A percentile compares a stretch with the other conserved stretches of the same genome.
These are phyloP conservation scores for Penicillium sp. DNA, from an alignment of 2,329 filamentous ascomycete species.

Conservation along the genomic window DNA sequence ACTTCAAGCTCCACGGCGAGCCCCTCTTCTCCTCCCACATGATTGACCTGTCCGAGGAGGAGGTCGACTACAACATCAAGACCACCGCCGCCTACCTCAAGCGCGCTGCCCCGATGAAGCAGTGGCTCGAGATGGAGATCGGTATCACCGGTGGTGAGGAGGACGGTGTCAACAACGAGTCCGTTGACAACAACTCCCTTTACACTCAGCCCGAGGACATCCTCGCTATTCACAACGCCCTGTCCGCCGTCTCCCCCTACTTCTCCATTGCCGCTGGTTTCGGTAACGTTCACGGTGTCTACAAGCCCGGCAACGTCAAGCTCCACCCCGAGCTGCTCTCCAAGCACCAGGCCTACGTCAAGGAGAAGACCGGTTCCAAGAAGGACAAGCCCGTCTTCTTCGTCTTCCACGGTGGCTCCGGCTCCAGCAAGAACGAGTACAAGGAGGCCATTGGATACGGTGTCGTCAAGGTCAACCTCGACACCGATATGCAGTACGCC, in stretches of 20 bases:
- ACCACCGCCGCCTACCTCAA: conserved; percentile 92
- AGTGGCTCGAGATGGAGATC: conserved; percentile 98
- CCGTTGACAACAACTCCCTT: conserved; percentile 91
- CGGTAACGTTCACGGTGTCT: conserved; percentile 98
- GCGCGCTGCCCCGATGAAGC: conserved; percentile 92
- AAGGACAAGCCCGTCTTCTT: conserved; percentile 95
- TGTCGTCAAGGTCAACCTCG: conserved; percentile 99
- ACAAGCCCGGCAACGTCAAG: conserved; percentile 96
- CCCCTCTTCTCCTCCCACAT: conserved; percentile 96
- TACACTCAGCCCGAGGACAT: conserved; percentile 99
- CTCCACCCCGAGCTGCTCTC: conserved; percentile 90
- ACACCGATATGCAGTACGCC: conserved; percentile 95
- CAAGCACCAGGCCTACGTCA: conserved; percentile 93
- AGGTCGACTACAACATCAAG: conserved; percentile 81
- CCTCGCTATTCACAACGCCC: conserved; percentile 80
- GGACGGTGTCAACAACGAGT: conserved; percentile 97
- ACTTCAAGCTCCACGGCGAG: conserved; percentile 89
- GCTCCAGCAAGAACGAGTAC: conserved; percentile 87
- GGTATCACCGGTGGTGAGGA: conserved; percentile 96
- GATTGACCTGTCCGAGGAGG: conserved; percentile 95
- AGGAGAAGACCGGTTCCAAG: conserved; percentile 66
- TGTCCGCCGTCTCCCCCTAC: conserved; percentile 82
- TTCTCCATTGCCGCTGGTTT: conserved; percentile 98
- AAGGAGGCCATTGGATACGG: conserved; percentile 81
- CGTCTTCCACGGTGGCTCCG: conserved; percentile 98